Percentiles rank a stretch among this genome's conserved stretches.
These are phyloP conservation scores for Amanita rimosa DNA, from an alignment of 768 basidiomycete species.

Conservation along the genomic window DNA sequence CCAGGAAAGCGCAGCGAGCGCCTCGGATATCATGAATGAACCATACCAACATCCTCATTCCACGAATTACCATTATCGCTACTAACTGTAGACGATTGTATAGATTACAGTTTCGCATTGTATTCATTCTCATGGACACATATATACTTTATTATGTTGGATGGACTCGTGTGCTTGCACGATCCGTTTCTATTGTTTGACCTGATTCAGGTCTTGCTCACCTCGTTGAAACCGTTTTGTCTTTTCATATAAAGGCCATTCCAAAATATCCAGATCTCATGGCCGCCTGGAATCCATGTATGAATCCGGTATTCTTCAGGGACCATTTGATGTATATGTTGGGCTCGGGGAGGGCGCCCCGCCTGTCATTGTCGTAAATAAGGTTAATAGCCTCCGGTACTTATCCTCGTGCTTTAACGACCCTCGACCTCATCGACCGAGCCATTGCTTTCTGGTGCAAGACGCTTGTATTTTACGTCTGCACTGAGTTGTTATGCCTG, in stretches of 20 bases:
- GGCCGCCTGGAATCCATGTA: too few relatives aligned
- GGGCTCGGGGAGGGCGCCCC: background rate
- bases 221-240: background rate
- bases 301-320: background rate
- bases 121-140: background rate
- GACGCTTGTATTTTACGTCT: conserved; percentile 16
- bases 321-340: background rate
- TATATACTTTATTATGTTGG: background rate
- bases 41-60: conserved; percentile 35
- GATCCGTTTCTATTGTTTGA: background rate
- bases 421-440: conserved; percentile 4
- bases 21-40: conserved; percentile 41
- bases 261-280: background rate
- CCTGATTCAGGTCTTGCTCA: too few relatives aligned
- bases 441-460: conserved; percentile 2
- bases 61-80: conserved; percentile 22
- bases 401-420: conserved; percentile 9
- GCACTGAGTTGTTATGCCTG: conserved; percentile 37
- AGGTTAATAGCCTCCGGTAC: conserved; percentile 2
- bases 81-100: conserved; percentile 13
- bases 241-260: too few relatives aligned
- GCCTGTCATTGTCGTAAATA: conserved; percentile 1
- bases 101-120: background rate
- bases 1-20: conserved; percentile 41
- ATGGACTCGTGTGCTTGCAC: background rate